Evolutionary conservation across 2,329 filamentous ascomycete species (phyloP), one percentile per base, ranked within the genome.

Genomic region (Paecilomyces sp.): DNA sequence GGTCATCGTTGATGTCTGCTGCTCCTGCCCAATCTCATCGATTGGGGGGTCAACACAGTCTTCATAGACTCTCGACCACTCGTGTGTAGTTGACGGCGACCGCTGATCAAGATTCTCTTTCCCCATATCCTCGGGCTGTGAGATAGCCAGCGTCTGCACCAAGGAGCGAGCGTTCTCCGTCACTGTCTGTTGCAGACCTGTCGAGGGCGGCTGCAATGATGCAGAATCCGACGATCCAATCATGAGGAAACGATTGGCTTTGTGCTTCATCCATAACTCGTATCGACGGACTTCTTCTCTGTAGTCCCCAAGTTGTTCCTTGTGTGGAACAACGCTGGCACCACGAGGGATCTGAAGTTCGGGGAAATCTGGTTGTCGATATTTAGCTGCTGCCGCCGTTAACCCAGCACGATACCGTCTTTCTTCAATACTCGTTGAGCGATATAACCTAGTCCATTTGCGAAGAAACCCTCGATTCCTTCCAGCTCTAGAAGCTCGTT

Each of bases 271-370:
- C 41, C 41, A 47, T 8, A 18, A 18, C 15, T 47, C 41, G 5
- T 18, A 47, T 36, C 54, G 55, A 47, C 55, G 60, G 51, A 41
- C 57, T 34, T 62, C 63, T n/a, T 59, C 57, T 31, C 60, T 56
- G 28, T 62, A 57, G 34, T 63, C 57, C 13, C 63, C 63, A 31
- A 63, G 25, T 54, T 63, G 56, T 25, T 64, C 63, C 50, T 62
- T 60, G 53, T 55, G 52, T 9, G 52, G 59, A 55, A 47, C 13
- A 47, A 18, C n/a, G n/a, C 36, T 62, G n/a, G 28, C 55, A 50
- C 57, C 62, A 54, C 57, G 58, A 56, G 57, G 61, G 55, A 59
- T 57, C 58, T 67, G 65, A 9, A 65, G 64, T 47, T 62, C 61
- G 7, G 64, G 61, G 55, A 63, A 60, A 28, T 52, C 41, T 31